Percentiles rank a stretch among this genome's conserved stretches.
phyloP scores from a whole-genome alignment of 768 basidiomycete species.

The Candolleomyces efflorescens region DNA sequence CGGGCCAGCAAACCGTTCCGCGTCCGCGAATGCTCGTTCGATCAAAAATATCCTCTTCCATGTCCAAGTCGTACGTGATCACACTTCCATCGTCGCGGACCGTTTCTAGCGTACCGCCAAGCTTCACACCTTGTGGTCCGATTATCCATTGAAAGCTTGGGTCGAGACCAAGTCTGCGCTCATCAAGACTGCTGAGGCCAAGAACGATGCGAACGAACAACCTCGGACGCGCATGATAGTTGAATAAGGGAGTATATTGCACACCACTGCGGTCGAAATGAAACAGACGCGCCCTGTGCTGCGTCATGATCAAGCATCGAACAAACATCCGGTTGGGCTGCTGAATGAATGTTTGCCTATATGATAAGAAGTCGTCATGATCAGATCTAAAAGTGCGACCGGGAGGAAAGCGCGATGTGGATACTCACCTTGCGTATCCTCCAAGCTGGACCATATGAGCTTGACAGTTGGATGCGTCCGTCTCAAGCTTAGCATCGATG shows the following conservation, averaged over 20 bases:
- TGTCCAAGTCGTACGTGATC: neutral
- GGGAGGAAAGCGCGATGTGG: no score
- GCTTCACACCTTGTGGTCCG: neutral
- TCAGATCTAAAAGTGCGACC: no score
- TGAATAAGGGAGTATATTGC: neutral
- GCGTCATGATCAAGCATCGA: neutral
- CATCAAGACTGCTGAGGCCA: neutral
- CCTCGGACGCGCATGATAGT: neutral
- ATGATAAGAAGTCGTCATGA: no score
- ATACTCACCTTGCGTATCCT: neutral
- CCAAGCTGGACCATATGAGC: neutral
- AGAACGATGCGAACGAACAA: neutral
- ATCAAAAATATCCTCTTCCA: neutral
- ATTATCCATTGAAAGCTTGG: neutral
- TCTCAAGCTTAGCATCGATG: neutral
- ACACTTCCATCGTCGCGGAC: neutral
- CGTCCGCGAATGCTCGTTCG: neutral
- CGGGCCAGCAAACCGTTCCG: neutral
- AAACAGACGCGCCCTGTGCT: neutral
- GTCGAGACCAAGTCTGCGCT: neutral
- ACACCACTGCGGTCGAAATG: conserved; percentile 2
- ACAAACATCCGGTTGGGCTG: neutral
- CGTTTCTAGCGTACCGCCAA: neutral
- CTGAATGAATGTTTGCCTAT: neutral
- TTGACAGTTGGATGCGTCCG: neutral